phyloP scores from a whole-genome alignment of 106 monocot species.

The Dioscorea dumetorum region DNA sequence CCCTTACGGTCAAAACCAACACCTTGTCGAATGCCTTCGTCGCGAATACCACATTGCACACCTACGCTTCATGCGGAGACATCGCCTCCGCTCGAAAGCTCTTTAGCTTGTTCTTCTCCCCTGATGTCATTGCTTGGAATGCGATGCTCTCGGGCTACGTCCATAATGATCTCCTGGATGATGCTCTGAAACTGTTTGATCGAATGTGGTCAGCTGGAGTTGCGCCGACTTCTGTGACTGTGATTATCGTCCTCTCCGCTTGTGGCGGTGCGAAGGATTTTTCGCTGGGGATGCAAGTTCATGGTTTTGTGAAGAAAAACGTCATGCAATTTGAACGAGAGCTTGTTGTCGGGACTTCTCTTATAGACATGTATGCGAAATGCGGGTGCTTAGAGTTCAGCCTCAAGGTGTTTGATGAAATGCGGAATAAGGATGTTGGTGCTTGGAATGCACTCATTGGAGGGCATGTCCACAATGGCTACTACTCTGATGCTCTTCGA shows the following conservation, averaged over 20 bases:
- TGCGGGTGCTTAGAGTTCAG: constrained; percentile 15
- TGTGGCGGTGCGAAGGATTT: constrained; percentile 3
- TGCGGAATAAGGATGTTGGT: constrained; percentile 18
- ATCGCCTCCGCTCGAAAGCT: constrained; percentile 2
- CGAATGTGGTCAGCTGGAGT: constrained; percentile 9
- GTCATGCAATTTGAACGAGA: not conserved
- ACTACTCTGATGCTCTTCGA: constrained; percentile 9
- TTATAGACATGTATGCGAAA: constrained; percentile 31
- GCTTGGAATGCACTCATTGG: constrained; percentile 35
- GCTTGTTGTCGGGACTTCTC: constrained; percentile 23
- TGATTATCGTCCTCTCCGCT: constrained; percentile 11
- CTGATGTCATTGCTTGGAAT: constrained; percentile 13
- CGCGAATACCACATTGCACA: constrained; percentile 14
- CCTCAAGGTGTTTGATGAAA: constrained; percentile 14
- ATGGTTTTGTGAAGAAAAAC: constrained; percentile 13
- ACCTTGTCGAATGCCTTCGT: not conserved
- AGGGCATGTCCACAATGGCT: constrained; percentile 13
- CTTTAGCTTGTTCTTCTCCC: constrained; percentile 2
- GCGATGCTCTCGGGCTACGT: constrained; percentile 21
- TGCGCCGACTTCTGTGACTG: constrained; percentile 15
- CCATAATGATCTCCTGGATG: constrained; percentile 10
- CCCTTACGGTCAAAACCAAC: not conserved
- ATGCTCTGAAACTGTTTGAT: constrained; percentile 12
- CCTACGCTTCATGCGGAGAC: constrained; percentile 22
- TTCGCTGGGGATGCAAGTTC: constrained; percentile 19